Evolutionary conservation across 768 basidiomycete species (phyloP).

Genomic region (Leccinum arenicola): DNA sequence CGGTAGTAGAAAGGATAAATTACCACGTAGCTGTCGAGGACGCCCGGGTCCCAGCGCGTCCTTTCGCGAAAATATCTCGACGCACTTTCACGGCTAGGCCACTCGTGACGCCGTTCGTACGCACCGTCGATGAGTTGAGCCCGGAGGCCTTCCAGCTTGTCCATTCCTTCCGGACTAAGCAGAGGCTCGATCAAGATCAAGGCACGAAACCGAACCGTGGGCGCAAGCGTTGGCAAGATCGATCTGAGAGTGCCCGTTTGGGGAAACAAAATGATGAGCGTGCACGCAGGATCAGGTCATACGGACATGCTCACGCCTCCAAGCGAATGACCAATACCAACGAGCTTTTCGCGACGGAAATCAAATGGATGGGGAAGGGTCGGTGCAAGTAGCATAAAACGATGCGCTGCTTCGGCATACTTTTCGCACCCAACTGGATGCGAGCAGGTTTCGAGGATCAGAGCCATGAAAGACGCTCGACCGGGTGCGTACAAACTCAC

Average conservation of each 20-base stretch:
- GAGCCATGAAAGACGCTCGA: background rate
- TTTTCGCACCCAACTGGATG: conserved; percentile 58
- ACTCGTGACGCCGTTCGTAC: conserved; percentile 48
- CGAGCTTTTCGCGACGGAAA: conserved; percentile 48
- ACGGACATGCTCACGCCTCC: conserved; percentile 63
- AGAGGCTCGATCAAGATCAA: conserved; percentile 65
- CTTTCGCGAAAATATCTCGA: conserved; percentile 34
- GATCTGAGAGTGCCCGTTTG: conserved; percentile 35
- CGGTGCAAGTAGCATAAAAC: conserved; percentile 48
- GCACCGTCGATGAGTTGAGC: conserved; percentile 44
- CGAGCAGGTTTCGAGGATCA: background rate
- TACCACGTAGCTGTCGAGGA: conserved; percentile 54
- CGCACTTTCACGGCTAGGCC: conserved; percentile 48
- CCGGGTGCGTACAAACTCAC: conserved; percentile 30
- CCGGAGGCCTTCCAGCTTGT: conserved; percentile 42
- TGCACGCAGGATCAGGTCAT: background rate
- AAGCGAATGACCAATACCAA: conserved; percentile 68
- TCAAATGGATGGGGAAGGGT: conserved; percentile 40
- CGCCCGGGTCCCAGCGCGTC: conserved; percentile 50
- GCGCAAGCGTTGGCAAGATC: conserved; percentile 49
- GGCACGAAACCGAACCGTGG: conserved; percentile 44
- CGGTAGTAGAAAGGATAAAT: conserved; percentile 18
- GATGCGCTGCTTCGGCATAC: conserved; percentile 58
- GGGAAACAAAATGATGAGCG: background rate
- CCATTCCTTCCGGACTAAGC: conserved; percentile 48